Base-by-base conservation (phyloP, 192 early-diverging fungal species). In the Linnemannia zychae region DNA sequence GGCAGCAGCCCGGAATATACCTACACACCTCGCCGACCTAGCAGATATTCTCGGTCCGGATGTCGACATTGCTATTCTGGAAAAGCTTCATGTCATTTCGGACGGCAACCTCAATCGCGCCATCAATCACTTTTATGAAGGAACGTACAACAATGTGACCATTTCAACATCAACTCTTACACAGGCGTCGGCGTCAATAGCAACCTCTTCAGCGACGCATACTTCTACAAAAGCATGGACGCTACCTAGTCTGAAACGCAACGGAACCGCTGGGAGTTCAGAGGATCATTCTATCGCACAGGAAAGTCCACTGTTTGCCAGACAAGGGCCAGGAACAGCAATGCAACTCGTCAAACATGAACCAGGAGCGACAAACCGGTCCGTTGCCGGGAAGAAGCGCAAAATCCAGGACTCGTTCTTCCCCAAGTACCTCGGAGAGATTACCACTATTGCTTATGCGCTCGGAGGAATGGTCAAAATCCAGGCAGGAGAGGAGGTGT, bases 91-190 rank as follows among this genome's bases (percentile, higher is more conserved):
- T 75, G 77, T 60, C 66, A 65, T 81, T 44, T 74, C 77, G 33
- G 79, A 88, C 47, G 89, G 86, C 33, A 71, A 88, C 78, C 49
- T 90, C 11, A 88, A 87, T 69, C 70, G 52, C n/a, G 86, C 89
- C 57, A 84, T 85, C 50, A 88, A 90, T 72, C 69, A 79, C 18
- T 87, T 82, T 46, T 90, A 85, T 66, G 86, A 82, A 60, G 80
- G 76, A 20, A 77, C 80, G 11, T 77, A 86, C n/a, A 22, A 46
- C 4, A 72, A 71, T 69, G 76, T 52, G 13, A 48, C 82, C 60
- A 65, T 53, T 50, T 53, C 81, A 24, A 40, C 48, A 34, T 34
- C 40, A 38, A 16, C 31, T 44, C 63, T 18, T 50, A 5, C 65
- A 13, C 37, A 44, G 37, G 38, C 53, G 49, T 2, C 24, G 46